These are phyloP conservation scores for Yamadazyma akitaensis DNA, from an alignment of 805 yeast genomes.

Conservation along the genomic window DNA sequence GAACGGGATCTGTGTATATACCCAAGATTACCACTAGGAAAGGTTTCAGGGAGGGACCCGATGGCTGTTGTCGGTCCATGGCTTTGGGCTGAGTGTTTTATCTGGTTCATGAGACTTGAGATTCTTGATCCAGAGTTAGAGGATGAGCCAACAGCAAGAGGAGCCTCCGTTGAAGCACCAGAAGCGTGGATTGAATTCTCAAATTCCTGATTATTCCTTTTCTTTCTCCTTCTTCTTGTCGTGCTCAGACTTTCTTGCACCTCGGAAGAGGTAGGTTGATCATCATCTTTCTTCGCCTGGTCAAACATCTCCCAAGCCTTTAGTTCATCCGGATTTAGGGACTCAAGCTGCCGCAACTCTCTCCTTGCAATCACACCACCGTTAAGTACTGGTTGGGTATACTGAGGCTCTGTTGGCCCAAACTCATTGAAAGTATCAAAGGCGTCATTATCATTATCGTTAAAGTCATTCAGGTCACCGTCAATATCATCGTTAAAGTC, in stretches of 20 bases:
- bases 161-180: too few species aligned
- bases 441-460: slow-evolving; percentile 1
- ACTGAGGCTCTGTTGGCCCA: slow-evolving; percentile 3
- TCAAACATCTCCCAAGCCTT: slow-evolving; percentile 38
- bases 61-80: neutral
- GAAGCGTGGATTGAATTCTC: too few species aligned
- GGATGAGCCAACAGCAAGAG: too few species aligned
- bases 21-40: neutral
- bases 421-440: neutral
- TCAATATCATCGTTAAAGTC: slow-evolving; percentile 20
- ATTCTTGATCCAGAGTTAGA: slow-evolving; percentile 5
- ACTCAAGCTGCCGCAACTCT: slow-evolving; percentile 28
- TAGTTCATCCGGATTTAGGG: slow-evolving; percentile 32
- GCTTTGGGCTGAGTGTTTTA: slow-evolving; percentile 1
- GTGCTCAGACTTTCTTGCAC: neutral
- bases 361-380: slow-evolving; percentile 39
- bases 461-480: slow-evolving; percentile 2
- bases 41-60: neutral
- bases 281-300: slow-evolving; percentile 17
- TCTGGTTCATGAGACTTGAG: slow-evolving; percentile 13
- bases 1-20: neutral
- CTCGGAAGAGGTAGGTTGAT: neutral
- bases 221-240: slow-evolving; percentile 2
- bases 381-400: slow-evolving; percentile 22
- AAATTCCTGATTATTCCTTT: neutral